A percentile compares a stretch with the other conserved stretches of the same genome.
phyloP scores from a whole-genome alignment of 805 yeast species.

The Yamadazyma philogaea region DNA sequence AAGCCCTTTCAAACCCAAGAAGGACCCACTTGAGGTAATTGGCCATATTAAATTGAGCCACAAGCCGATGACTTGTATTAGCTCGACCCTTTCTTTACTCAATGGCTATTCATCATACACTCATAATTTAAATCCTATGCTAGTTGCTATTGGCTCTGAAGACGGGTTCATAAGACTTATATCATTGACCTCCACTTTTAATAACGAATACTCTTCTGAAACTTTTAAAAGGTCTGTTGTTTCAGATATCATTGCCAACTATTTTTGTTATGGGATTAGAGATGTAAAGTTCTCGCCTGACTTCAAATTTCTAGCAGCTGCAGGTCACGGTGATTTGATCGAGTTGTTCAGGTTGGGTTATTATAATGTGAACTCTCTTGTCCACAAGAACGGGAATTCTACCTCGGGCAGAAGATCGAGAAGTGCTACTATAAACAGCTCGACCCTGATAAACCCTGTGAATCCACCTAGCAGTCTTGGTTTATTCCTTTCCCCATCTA shows the following conservation, averaged over 20 bases:
- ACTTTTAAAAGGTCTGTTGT: conserved; percentile 25
- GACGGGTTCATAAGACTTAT: conserved; percentile 63
- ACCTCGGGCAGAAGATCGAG: conserved; percentile 31
- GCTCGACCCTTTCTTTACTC: conserved; percentile 26
- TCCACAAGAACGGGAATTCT: conserved; percentile 15
- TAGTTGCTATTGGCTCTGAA: conserved; percentile 54
- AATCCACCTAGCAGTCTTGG: conserved; percentile 9
- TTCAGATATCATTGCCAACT: conserved; percentile 58
- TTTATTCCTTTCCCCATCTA: conserved; percentile 21
- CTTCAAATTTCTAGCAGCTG: conserved; percentile 44
- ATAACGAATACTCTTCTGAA: conserved; percentile 23
- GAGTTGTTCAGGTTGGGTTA: conserved; percentile 40
- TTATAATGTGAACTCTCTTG: conserved; percentile 37
- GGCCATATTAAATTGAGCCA: conserved; percentile 64
- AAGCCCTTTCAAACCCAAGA: conserved; percentile 22
- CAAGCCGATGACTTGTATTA: conserved; percentile 51
- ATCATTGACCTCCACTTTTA: conserved; percentile 41
- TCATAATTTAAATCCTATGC: conserved; percentile 34
- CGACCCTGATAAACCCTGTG: conserved; percentile 14
- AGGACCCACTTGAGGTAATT: conserved; percentile 21
- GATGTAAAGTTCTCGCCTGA: conserved; percentile 49
- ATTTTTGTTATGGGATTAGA: conserved; percentile 60
- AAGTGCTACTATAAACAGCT: conserved; percentile 38
- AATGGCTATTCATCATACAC: conserved; percentile 5
- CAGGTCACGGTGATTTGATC: conserved; percentile 53